Evolutionary conservation across 1,139 yeast genomes (phyloP).

Genomic region (Zygosaccharomyces pseudobailii): DNA sequence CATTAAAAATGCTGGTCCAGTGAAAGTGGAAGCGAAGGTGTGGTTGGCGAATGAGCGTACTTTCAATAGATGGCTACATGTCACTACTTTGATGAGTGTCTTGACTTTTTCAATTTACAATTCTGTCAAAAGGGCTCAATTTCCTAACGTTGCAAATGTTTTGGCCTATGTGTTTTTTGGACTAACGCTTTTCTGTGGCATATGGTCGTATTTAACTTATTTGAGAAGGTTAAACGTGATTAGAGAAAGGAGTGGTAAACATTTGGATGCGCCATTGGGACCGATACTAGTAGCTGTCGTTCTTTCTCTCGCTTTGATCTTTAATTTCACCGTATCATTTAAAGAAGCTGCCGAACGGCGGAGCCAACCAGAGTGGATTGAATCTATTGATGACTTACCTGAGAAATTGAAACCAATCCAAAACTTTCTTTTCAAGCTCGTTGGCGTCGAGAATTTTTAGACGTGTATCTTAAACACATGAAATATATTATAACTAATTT

Average conservation of each 20-base stretch:
- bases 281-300: constrained; percentile 77
- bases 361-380: constrained; percentile 11
- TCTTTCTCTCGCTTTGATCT: constrained; percentile 56
- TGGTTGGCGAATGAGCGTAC: constrained; percentile 99
- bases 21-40: constrained; percentile 93
- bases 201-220: constrained; percentile 87
- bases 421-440: constrained; percentile 30
- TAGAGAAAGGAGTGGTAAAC: constrained; percentile 75
- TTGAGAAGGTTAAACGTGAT: constrained; percentile 67
- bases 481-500: not conserved
- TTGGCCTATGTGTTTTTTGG: constrained; percentile 78
- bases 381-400: constrained; percentile 22
- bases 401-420: constrained; percentile 28
- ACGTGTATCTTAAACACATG: not conserved
- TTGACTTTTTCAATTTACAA: constrained; percentile 80
- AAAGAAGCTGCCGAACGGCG: constrained; percentile 37
- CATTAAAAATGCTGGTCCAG: constrained; percentile 85
- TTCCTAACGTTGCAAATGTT: constrained; percentile 48
- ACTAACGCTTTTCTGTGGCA: constrained; percentile 73
- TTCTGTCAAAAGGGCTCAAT: constrained; percentile 64
- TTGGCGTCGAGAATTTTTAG: constrained; percentile 26
- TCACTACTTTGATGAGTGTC: constrained; percentile 81
- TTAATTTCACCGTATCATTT: constrained; percentile 72
- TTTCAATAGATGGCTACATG: constrained; percentile 91
- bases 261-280: constrained; percentile 84